Evolutionary conservation across 1,284 basidiomycete species (phyloP).

Genomic region (Puccinia triticina): DNA sequence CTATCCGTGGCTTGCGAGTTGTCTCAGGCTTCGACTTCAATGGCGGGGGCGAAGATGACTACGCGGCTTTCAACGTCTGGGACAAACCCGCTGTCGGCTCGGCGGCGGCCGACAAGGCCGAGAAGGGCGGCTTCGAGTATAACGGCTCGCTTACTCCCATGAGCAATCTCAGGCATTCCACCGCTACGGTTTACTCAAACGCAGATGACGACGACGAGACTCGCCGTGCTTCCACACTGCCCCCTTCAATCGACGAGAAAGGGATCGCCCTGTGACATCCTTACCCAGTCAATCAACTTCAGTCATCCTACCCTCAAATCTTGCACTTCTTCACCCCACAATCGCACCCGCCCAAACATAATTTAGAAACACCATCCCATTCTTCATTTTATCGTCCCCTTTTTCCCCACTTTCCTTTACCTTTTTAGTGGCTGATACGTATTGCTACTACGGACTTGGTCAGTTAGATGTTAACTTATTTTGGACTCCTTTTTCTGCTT

Average conservation of each 20-base stretch:
- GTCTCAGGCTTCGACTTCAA: constrained; percentile 23
- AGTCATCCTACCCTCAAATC: too few species aligned
- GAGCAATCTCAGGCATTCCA: not conserved
- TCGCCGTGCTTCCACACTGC: not conserved
- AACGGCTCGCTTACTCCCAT: not conserved
- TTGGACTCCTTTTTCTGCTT: too few species aligned
- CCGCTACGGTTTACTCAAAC: not conserved
- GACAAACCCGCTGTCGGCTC: not conserved
- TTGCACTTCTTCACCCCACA: too few species aligned
- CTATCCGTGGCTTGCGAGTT: not conserved
- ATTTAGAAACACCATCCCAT: too few species aligned
- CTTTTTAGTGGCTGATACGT: too few species aligned
- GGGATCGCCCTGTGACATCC: not conserved
- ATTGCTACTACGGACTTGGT: too few species aligned
- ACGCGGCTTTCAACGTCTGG: not conserved
- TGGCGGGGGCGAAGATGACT: constrained; percentile 11
- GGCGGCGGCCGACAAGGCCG: not conserved
- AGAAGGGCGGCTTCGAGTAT: not conserved
- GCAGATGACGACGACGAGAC: not conserved
- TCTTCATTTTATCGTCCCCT: too few species aligned
- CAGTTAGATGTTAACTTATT: too few species aligned
- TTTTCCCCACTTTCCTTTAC: too few species aligned
- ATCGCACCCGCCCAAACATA: too few species aligned
- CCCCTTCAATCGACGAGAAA: not conserved
- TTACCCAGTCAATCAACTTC: too few species aligned